Evolutionary conservation across 139 green algal species (phyloP), one percentile per base, ranked within the genome.

Genomic region (Haematococcus sp.): DNA sequence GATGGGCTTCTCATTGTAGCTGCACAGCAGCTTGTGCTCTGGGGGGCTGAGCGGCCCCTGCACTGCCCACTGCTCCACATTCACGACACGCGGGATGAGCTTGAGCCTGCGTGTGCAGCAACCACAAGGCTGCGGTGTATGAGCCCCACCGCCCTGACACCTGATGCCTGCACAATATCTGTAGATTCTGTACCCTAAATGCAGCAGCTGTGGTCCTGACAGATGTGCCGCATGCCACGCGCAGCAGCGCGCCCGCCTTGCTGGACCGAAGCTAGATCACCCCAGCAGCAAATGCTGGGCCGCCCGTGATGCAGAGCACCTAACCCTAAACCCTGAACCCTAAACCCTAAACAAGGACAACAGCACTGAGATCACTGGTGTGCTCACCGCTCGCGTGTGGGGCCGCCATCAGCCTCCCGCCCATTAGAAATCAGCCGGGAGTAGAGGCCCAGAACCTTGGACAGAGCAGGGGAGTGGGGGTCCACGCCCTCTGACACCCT

Each of bases 1-100:
- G 33, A 97, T 74, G 16, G 93, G 93, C 81, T 97, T 97, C 52
- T 93, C 90, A 58, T 95, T 94, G 84, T 97, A 97, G 52, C 77
- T 90, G 5, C 60, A 23, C 32, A 97, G 76, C 66, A 95, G 74
- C 25, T 86, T 82, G 60, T 89, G 64, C 78, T 96, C 91, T 2
- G 88, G 55, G 32, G 71, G 54, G 27, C 80, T 91, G 54, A 97
- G 79, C 3, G 89, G 89, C 0, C 67, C 91, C 43, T 78, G 81
- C 20, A 66, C 63, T 0, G 84, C 83, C 91, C 89, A 95, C 81
- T 97, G 84, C 16, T 91, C 93, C 20, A 90, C 58, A 71, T 97
- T 97, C 30, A 87, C 78, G 5, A 95, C 83, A 5, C 88, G 81
- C 0, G 90, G 84, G n/a, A 97, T 91, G 49, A 97, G 77, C 75